Conservation (phyloP, 2,329 filamentous ascomycete genomes). For the Metarhizium humberi region DNA sequence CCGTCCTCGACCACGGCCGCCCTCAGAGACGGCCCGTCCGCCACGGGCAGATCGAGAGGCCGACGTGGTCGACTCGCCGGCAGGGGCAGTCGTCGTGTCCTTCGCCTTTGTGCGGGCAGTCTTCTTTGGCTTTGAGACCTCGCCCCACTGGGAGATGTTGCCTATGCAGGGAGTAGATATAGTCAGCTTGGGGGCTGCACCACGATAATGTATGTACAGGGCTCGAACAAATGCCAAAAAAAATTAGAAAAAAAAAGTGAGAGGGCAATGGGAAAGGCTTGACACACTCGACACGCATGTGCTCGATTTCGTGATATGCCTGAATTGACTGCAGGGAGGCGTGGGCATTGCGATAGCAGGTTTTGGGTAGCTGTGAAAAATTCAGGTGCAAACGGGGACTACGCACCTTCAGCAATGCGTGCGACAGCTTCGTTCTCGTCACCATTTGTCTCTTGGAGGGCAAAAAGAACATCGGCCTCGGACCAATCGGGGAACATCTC, state of each 20-base stretch:
- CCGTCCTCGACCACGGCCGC: conserved; percentile 52
- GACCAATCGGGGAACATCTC: conserved; percentile 96
- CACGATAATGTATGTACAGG: not conserved
- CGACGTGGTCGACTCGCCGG: conserved; percentile 36
- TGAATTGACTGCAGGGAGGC: not conserved
- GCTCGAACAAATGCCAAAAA: not conserved
- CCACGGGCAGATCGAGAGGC: conserved; percentile 44
- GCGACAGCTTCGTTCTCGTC: conserved; percentile 67
- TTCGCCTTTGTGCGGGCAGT: conserved; percentile 65
- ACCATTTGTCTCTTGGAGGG: conserved; percentile 78
- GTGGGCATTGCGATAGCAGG: not conserved
- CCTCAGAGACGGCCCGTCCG: conserved; percentile 52
- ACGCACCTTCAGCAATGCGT: conserved; percentile 67
- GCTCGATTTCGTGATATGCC: not conserved
- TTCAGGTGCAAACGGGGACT: conserved; percentile 13
- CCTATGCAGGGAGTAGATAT: conserved; percentile 36
- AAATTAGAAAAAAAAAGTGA: not conserved
- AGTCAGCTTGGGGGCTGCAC: conserved; percentile 8
- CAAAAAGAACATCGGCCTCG: conserved; percentile 87
- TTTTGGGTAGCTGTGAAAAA: conserved; percentile 2
- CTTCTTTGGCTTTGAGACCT: conserved; percentile 75
- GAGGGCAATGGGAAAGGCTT: not conserved
- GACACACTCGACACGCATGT: not conserved
- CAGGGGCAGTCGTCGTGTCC: conserved; percentile 45
- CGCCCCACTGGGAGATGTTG: conserved; percentile 73